phyloP scores from a whole-genome alignment of 108 stramenopile genomes.

The Mayamaea pseudoterrestris region DNA sequence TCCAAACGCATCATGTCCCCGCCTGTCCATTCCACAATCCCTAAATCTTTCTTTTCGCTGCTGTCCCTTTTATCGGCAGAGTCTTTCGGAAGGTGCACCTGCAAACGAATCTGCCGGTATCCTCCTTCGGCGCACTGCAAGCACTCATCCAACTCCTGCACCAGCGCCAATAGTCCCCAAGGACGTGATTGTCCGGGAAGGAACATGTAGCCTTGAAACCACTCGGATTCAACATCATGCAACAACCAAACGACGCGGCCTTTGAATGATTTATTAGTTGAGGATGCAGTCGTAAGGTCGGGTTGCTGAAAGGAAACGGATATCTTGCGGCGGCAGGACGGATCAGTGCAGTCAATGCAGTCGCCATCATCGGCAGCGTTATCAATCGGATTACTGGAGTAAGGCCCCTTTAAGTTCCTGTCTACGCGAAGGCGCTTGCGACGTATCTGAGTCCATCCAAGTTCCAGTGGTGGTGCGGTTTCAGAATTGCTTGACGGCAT shows the following conservation, averaged over 20 bases:
- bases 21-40: constrained; percentile 48
- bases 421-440: no score
- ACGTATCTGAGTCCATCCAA: no score
- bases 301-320: no score
- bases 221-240: constrained; percentile 38
- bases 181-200: constrained; percentile 16
- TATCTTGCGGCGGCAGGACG: no score
- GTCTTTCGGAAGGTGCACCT: constrained; percentile 17
- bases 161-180: constrained; percentile 57
- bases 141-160: constrained; percentile 61
- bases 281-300: no score
- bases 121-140: constrained; percentile 56
- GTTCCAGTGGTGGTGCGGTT: no score
- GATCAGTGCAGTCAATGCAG: no score
- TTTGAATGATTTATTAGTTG: no score
- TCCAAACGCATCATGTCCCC: constrained; percentile 64
- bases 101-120: constrained; percentile 57
- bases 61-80: not conserved
- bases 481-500: no score
- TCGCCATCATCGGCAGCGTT: no score
- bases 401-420: no score
- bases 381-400: no score
- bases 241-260: constrained; percentile 54
- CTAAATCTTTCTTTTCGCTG: constrained; percentile 6
- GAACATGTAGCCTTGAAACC: constrained; percentile 73